phyloP scores from a whole-genome alignment of 2,329 filamentous ascomycete genomes.

The Phaeosphaeriaceae sp. region DNA sequence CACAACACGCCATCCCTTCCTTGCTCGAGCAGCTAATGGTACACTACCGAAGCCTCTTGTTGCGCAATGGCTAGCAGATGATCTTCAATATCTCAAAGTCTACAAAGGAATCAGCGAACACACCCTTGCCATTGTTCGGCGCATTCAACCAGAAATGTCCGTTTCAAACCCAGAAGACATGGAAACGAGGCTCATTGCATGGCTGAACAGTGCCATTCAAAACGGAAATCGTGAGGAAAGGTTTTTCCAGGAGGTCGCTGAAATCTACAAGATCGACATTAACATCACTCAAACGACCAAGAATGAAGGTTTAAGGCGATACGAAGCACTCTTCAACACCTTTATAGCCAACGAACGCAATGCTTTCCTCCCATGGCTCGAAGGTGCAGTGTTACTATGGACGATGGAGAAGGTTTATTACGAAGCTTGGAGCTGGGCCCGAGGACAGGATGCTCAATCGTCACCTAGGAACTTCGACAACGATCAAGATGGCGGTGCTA shows the following conservation, averaged over 20 bases:
- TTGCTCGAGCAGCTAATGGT: slow-evolving; percentile 37
- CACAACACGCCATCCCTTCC: slow-evolving; percentile 40
- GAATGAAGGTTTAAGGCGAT: slow-evolving; percentile 35
- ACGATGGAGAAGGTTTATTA: slow-evolving; percentile 45
- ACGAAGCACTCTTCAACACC: slow-evolving; percentile 34
- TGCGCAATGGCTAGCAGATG: slow-evolving; percentile 45
- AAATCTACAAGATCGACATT: slow-evolving; percentile 32
- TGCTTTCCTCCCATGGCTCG: slow-evolving; percentile 40
- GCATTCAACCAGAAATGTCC: slow-evolving; percentile 13
- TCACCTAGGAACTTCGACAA: slow-evolving; percentile 29
- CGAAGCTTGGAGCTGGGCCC: slow-evolving; percentile 44
- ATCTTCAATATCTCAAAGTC: slow-evolving; percentile 41
- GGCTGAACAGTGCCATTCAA: slow-evolving; percentile 39
- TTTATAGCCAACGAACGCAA: slow-evolving; percentile 10
- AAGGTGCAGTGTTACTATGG: slow-evolving; percentile 42
- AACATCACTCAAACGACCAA: slow-evolving; percentile 24
- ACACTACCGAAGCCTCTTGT: slow-evolving; percentile 37
- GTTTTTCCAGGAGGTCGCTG: slow-evolving; percentile 41
- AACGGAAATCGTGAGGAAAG: slow-evolving; percentile 40
- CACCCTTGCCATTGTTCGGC: slow-evolving; percentile 15
- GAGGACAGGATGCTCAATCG: slow-evolving; percentile 25
- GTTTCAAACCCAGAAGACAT: slow-evolving; percentile 24
- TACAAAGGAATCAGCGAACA: slow-evolving; percentile 27
- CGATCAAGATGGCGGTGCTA: slow-evolving; percentile 69
- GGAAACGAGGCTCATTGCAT: slow-evolving; percentile 32